Evolutionary conservation across 805 yeast genomes (phyloP).

Genomic region (Diddensiella transvaalensis): DNA sequence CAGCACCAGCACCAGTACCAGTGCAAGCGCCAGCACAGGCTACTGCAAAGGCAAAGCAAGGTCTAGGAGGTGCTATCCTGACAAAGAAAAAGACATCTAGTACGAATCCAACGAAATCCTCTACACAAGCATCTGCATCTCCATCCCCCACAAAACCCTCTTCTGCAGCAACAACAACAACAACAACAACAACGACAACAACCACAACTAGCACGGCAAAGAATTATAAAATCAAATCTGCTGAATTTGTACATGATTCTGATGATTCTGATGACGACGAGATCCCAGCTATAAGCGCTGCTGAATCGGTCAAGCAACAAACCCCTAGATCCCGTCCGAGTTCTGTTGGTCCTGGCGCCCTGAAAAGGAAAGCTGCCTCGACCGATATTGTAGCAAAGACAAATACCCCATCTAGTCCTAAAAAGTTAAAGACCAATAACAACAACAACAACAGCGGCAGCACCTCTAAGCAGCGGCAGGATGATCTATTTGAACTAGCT

Average conservation of each 20-base stretch:
- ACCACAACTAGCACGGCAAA: too few relatives aligned
- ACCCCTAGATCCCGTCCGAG: constrained; percentile 12
- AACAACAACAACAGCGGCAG: too few relatives aligned
- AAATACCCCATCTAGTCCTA: constrained; percentile 9
- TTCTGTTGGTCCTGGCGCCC: constrained; percentile 8
- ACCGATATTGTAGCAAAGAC: constrained; percentile 9
- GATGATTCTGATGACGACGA: constrained; percentile 11
- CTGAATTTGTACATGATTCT: constrained; percentile 14
- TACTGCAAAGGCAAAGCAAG: constrained; percentile 1
- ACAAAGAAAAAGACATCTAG: background rate
- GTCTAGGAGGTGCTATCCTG: constrained; percentile 2
- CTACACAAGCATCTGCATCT: background rate
- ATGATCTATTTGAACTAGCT: constrained; percentile 45
- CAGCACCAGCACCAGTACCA: background rate
- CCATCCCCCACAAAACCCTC: constrained; percentile 1
- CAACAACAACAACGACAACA: background rate
- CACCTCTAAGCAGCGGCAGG: too few relatives aligned
- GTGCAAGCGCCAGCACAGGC: background rate
- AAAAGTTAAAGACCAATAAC: background rate
- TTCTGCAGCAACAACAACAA: constrained; percentile 2
- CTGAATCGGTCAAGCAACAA: constrained; percentile 8
- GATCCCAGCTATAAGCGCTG: background rate
- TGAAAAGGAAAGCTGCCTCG: constrained; percentile 4
- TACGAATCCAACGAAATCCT: background rate
- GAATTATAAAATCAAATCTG: constrained; percentile 12